These are phyloP conservation scores for Rhodotorula sp. DNA, from an alignment of 1,284 basidiomycete genomes.

Conservation along the genomic window DNA sequence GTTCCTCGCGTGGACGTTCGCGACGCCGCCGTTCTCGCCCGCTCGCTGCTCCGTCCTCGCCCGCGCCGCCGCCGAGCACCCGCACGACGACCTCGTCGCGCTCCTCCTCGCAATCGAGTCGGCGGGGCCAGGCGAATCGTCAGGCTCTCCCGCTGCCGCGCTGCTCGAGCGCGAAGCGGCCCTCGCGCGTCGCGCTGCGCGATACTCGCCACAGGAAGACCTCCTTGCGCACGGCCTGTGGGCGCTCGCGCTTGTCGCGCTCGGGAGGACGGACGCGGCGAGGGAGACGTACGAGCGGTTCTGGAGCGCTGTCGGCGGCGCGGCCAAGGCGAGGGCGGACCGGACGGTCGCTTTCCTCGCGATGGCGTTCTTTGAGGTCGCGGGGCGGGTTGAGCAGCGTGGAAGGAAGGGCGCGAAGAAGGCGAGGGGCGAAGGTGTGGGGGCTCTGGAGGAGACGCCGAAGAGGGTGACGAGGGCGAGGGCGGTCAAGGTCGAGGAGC, in stretches of 20 bases:
- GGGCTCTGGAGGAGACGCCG: background rate
- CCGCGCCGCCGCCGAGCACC: slow-evolving; percentile 2
- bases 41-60: slow-evolving; percentile 10
- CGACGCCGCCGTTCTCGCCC: background rate
- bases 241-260: slow-evolving; percentile 8
- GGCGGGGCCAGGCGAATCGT: background rate
- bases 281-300: background rate
- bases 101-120: slow-evolving; percentile 16
- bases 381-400: background rate
- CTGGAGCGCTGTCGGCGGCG: background rate
- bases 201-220: slow-evolving; percentile 5
- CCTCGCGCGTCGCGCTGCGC: slow-evolving; percentile 3
- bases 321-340: background rate
- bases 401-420: background rate
- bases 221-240: slow-evolving; percentile 9
- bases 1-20: slow-evolving; percentile 16
- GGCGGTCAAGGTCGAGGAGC: background rate
- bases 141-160: background rate
- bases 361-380: slow-evolving; percentile 21
- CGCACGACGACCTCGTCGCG: slow-evolving; percentile 16
- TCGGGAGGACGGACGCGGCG: background rate
- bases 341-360: slow-evolving; percentile 15
- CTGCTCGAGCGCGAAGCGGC: background rate
- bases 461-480: background rate
- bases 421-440: background rate